phyloP scores from a whole-genome alignment of 306 rosid species.

The Hippophae gyantsensis region DNA sequence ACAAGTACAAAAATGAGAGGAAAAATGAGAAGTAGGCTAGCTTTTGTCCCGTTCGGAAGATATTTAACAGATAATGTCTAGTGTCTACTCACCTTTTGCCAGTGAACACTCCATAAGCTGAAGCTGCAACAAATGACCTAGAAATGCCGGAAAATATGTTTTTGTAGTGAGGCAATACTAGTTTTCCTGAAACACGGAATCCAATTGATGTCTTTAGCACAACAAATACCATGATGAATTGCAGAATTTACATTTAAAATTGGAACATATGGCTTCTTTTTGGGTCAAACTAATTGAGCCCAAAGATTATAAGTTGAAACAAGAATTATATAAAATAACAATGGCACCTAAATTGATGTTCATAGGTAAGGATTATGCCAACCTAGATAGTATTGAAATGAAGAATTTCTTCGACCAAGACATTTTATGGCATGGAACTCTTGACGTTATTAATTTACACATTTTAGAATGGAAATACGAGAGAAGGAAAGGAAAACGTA shows the following conservation, averaged over 20 bases:
- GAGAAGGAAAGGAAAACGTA: slow-evolving; percentile 10
- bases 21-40: slow-evolving; percentile 1
- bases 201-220: slow-evolving; percentile 6
- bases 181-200: slow-evolving; percentile 25
- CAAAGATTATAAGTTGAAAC: no score
- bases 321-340: no score
- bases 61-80: neutral
- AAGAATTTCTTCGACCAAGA: no score
- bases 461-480: no score
- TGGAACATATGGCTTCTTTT: neutral
- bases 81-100: slow-evolving; percentile 53
- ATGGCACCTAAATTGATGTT: no score
- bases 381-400: no score
- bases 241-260: neutral
- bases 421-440: no score
- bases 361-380: no score
- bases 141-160: slow-evolving; percentile 30
- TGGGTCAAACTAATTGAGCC: neutral
- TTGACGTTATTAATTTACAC: no score
- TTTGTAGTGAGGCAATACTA: slow-evolving; percentile 36
- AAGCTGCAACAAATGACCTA: slow-evolving; percentile 21
- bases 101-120: slow-evolving; percentile 61
- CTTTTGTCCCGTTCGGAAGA: neutral
- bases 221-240: neutral
- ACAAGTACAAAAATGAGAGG: neutral